Percentiles rank a stretch among this genome's conserved stretches.
These are phyloP conservation scores for Acanthochlamys bracteata DNA, from an alignment of 106 monocot genomes.

Conservation along the genomic window DNA sequence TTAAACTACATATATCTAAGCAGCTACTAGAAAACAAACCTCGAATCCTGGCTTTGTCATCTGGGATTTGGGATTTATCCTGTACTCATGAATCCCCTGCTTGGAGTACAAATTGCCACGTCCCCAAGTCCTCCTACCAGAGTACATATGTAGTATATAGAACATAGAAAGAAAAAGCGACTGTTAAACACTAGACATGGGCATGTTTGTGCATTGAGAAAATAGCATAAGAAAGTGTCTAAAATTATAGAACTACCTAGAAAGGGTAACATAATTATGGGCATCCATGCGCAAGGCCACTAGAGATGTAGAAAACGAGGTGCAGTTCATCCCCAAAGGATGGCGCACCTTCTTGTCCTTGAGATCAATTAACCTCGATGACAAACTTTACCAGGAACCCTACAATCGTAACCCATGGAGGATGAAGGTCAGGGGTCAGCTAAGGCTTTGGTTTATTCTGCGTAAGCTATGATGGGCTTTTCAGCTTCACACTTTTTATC, in stretches of 20 bases:
- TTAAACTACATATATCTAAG: neutral
- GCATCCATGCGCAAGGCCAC: conserved; percentile 75
- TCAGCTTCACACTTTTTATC: no score
- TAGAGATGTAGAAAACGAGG: conserved; percentile 61
- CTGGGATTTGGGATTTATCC: neutral
- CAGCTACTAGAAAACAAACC: neutral
- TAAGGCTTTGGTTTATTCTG: no score
- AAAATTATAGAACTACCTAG: no score
- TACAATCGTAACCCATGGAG: conserved; percentile 77
- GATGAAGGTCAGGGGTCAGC: conserved; percentile 74
- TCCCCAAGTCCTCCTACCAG: neutral
- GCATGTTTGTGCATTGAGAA: no score
- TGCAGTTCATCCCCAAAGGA: conserved; percentile 72
- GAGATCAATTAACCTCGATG: conserved; percentile 73
- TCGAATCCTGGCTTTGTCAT: neutral
- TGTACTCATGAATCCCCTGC: neutral
- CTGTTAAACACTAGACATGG: no score
- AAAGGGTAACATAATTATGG: conserved; percentile 72
- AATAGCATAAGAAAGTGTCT: no score
- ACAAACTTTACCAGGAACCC: conserved; percentile 45
- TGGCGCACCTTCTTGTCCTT: conserved; percentile 83
- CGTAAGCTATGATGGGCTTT: no score
- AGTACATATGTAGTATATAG: no score
- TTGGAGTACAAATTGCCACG: neutral
- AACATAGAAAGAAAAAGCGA: no score